Base-by-base conservation (phyloP, 306 rosid genomes). In the Corylus avellana region DNA sequence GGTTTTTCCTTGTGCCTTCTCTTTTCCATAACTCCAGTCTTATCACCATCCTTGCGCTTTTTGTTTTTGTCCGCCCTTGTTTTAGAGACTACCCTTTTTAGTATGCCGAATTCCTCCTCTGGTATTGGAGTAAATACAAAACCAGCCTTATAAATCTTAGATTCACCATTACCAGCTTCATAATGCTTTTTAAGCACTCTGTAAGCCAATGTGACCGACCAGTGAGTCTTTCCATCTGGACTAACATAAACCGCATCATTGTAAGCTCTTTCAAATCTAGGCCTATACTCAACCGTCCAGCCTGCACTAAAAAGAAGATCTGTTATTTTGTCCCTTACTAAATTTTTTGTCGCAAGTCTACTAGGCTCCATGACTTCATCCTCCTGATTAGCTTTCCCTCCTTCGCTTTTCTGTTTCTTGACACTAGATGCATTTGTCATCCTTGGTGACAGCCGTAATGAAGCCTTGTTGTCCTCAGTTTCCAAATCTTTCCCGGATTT, bases 151-250 rank as follows among this genome's bases (percentile, higher is more conserved):
- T 88, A 90, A 59, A 66, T 79, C 74, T 20, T 71, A 22, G 89
- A 87, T 74, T 89, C 96, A 61, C 89, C 92, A 51, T 83, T 64
- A 70, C 91, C 97, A 58, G 81, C 82, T 90, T 93, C 97, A 84
- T 82, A 90, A 78, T 81, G 86, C 56, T 8, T 12, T 85, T 85
- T 89, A 51, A 95, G 92, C 85, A 80, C 86, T 3, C 79, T 88
- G 84, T 95, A 95, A 42, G 99, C 99, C 90, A 86, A 83, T 81
- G 99, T 95, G 74, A 91, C 87, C 44, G 99, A 91, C 99, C 98
- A 95, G 84, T 95, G 99, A 79, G 98, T 95, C 67, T 56, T 84
- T 64, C 93, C 90, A 25, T 83, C 92, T 56, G 86, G 91, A 85
- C 90, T 84, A 79, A 95, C 93, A 83, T 93, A 95, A 75, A 95